These are phyloP conservation scores for Carex pumila DNA, from an alignment of 176 grass and related monocot species.

Conservation along the genomic window DNA sequence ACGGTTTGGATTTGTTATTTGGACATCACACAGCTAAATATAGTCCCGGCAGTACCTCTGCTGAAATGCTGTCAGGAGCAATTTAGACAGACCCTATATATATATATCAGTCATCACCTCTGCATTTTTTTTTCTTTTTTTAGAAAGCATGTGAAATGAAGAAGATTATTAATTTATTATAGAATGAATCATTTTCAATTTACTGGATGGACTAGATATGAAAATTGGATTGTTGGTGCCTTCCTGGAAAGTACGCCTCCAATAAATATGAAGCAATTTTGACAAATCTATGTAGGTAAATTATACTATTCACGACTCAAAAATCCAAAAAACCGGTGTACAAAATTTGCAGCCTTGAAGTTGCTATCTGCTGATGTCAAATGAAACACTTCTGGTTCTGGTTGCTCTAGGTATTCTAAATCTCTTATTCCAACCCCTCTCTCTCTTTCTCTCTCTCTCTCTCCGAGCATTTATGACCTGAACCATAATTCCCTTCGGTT, in stretches of 20 bases:
- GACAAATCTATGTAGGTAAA: not conserved
- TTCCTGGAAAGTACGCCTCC: not conserved
- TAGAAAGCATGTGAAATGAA: not conserved
- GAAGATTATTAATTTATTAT: not conserved
- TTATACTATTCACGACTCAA: not conserved
- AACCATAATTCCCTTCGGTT: slow-evolving; percentile 18
- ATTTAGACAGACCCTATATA: too few relatives aligned
- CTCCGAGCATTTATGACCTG: slow-evolving; percentile 10
- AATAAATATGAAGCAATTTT: not conserved
- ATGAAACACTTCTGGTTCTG: not conserved
- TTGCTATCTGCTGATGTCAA: slow-evolving; percentile 26
- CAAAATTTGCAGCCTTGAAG: slow-evolving; percentile 7
- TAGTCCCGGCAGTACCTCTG: too few relatives aligned
- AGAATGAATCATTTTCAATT: not conserved
- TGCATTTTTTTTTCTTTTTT: not conserved
- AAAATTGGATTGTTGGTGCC: not conserved
- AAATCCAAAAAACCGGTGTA: not conserved
- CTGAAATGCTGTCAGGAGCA: too few relatives aligned
- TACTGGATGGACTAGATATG: not conserved
- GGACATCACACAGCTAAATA: too few relatives aligned
- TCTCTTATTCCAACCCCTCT: not conserved
- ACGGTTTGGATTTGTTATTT: too few relatives aligned
- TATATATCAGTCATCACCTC: too few relatives aligned
- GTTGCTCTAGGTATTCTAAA: slow-evolving; percentile 10
- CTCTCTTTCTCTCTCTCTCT: not conserved